Percentiles rank a stretch among this genome's conserved stretches.
These are phyloP conservation scores for Scheffersomyces cryptocercus DNA, from an alignment of 1,139 yeast genomes.

Conservation along the genomic window DNA sequence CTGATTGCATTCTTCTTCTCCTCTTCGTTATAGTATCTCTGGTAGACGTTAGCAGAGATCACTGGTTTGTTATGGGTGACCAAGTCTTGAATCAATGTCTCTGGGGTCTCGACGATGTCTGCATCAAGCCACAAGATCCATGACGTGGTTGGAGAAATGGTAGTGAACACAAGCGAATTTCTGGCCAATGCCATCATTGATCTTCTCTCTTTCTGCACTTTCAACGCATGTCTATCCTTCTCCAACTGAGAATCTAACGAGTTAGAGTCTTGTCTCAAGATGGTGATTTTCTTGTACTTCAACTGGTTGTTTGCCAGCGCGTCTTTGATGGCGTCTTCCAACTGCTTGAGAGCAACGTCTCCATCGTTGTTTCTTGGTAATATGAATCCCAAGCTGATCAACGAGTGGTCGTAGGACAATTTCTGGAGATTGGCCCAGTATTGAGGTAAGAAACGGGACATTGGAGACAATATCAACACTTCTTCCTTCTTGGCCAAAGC, in stretches of 20 bases:
- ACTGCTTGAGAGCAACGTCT: constrained; percentile 66
- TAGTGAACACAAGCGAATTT: constrained; percentile 86
- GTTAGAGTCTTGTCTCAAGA: constrained; percentile 86
- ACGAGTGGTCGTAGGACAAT: constrained; percentile 78
- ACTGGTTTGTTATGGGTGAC: constrained; percentile 86
- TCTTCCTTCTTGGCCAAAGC: constrained; percentile 77
- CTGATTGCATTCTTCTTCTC: constrained; percentile 61
- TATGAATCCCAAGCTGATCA: constrained; percentile 87
- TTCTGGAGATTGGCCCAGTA: constrained; percentile 84
- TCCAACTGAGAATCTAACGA: constrained; percentile 69
- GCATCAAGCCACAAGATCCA: constrained; percentile 98
- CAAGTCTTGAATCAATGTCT: constrained; percentile 80
- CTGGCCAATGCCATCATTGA: constrained; percentile 91
- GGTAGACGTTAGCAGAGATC: constrained; percentile 89
- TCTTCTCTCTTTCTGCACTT: constrained; percentile 88
- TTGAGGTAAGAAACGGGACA: constrained; percentile 78
- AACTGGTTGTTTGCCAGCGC: constrained; percentile 52
- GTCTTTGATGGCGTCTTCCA: constrained; percentile 71
- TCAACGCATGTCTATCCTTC: constrained; percentile 69
- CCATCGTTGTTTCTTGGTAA: constrained; percentile 82
- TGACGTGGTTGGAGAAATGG: constrained; percentile 83
- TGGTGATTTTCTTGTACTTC: constrained; percentile 77
- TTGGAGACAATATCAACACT: constrained; percentile 82
- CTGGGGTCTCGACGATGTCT: constrained; percentile 87
- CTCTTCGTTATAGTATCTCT: constrained; percentile 66